phyloP scores from a whole-genome alignment of 2,329 filamentous ascomycete genomes.

The Epicoccum sorghinum region DNA sequence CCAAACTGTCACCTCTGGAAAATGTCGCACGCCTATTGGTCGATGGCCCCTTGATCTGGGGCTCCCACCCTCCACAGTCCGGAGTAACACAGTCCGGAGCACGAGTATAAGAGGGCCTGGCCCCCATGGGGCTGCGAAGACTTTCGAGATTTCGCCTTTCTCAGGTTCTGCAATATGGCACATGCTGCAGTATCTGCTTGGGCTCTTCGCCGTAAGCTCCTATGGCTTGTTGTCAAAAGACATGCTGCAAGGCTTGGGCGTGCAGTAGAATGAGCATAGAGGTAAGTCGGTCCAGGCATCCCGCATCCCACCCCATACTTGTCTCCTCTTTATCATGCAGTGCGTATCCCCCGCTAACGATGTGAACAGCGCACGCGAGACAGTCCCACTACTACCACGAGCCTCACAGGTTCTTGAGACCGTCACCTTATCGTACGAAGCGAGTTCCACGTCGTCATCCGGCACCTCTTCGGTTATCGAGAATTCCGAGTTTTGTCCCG shows the following conservation, averaged over 20 bases:
- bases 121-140: slow-evolving; percentile 12
- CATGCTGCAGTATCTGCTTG: slow-evolving; percentile 15
- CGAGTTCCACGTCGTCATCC: slow-evolving; percentile 8
- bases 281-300: slow-evolving; percentile 4
- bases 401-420: slow-evolving; percentile 1
- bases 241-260: slow-evolving; percentile 14
- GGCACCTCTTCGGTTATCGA: slow-evolving; percentile 11
- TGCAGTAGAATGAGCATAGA: slow-evolving; percentile 12
- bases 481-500: slow-evolving; percentile 20
- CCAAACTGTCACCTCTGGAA: slow-evolving; percentile 11
- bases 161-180: slow-evolving; percentile 4
- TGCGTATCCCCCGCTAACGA: slow-evolving; percentile 12
- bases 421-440: slow-evolving; percentile 11
- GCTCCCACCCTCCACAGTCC: slow-evolving; percentile 18
- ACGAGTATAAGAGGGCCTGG: slow-evolving; percentile 13
- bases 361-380: slow-evolving; percentile 6
- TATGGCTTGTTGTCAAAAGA: slow-evolving; percentile 15
- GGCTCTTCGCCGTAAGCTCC: slow-evolving; percentile 15
- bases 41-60: slow-evolving; percentile 8
- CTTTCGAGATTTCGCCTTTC: background rate
- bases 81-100: slow-evolving; percentile 16
- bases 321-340: slow-evolving; percentile 6
- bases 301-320: slow-evolving; percentile 7
- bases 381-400: slow-evolving; percentile 6
- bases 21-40: slow-evolving; percentile 14